Evolutionary conservation across 257 asterid species (phyloP), one percentile per base, ranked within the genome.

Genomic region (Datura wrightii): DNA sequence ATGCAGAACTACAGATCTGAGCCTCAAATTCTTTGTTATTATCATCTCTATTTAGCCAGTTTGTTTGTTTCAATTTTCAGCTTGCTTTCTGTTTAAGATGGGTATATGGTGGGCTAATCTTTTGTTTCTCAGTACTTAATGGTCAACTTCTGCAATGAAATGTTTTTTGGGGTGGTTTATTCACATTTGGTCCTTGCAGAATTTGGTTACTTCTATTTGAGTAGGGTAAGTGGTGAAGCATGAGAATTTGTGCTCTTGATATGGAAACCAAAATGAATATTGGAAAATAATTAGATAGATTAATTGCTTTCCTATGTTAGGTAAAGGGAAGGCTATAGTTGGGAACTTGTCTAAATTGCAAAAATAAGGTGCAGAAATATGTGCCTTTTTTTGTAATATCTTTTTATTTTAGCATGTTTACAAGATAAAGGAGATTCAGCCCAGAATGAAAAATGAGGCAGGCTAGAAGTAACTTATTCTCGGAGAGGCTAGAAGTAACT

Each of bases 21-120:
- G 44, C 82, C 63, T 78, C 65, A 52, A 53, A 31, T 11, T 78
- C 63, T 78, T 48, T 78, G 44, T 52, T 6, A 36, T 36, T 66
- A 36, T 15, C 48, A 66, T 66, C 19, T 36, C 10, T 66, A 36
- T 13, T 31, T 63, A 5, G 11, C 67, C 67, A 60, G 5, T 60
- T 60, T n/a, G 36, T 19, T 19, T 58, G 34, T 18, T 58, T 2
- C 31, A 58, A 58, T 58, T 16, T 58, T n/a, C 31, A 58, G 31
- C 65, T 58, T 58, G 31, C 31, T 7, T 58, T 6, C 31, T 58
- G 65, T 58, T 56, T 58, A 34, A 18, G 65, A 58, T 58, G 65
- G 4, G 11, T 1, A 58, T 48, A 48, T 48, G 53, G 53, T 48
- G 53, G 9, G 53, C 10, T 48, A 48, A 48, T 16, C 34, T 58